Evolutionary conservation across 148 eudicot species (phyloP), one percentile per base, ranked within the genome.

Genomic region (Heliamphora exappendiculata): DNA sequence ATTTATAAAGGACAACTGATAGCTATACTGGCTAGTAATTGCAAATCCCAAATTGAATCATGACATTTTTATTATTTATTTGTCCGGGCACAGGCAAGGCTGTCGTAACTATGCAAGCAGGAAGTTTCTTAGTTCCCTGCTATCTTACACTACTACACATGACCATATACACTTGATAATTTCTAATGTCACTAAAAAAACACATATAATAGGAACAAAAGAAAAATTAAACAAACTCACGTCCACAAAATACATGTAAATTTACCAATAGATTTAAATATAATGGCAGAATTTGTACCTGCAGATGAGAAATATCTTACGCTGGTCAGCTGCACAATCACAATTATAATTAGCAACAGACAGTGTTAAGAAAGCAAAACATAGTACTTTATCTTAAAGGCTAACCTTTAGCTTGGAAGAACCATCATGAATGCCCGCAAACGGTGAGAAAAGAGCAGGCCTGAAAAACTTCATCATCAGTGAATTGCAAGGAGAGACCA

Each of bases 301-400:
- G 90, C 75, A 62, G 97, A 89, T 80, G 97, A 90, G 80, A 79
- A 86, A 79, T 78, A 77, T 59, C 93, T 85, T 37, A 84, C 62
- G 55, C 63, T 59, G 57, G 80, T 89, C 75, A 83, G 80, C 89
- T 90, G 94, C 78, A 79, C 66, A 70, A 78, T 55, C 44, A 75
- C 47, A 81, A 57, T 20, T 34, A 34, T 51, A 28, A 24, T 64
- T 76, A 78, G 74, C 57, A 58, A 59, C 49, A 4, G 12, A 34
- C 62, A 41, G 49, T 33, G 34, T 11, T 47, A 34, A 44, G 62
- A 72, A 85, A 64, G 22, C n/a, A 49, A 20, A 10, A 75, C 59
- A 47, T 36, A 64, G 13, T 17, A 33, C 24, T 55, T 39, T 20
- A 51, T 19, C 67, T 78, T 55, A 26, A 34, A 72, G 29, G 81